Percentiles rank a stretch among this genome's conserved stretches.
These are phyloP conservation scores for Scleroderma citrinum DNA, from an alignment of 768 basidiomycete species.

Conservation along the genomic window DNA sequence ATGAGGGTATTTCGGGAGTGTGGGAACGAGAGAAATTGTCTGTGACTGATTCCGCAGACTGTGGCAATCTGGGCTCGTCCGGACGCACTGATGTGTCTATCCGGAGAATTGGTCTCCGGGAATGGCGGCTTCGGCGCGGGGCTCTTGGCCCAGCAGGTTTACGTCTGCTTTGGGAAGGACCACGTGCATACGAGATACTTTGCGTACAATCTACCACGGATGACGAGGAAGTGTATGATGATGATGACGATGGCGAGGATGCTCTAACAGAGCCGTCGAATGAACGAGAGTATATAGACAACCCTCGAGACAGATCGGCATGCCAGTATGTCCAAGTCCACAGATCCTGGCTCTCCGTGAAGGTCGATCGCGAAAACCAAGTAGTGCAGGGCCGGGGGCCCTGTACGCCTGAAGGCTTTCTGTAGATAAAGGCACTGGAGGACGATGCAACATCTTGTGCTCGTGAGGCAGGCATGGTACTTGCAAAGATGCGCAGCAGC, in stretches of 20 bases:
- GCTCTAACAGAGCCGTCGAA: conserved; percentile 12
- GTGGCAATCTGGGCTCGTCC: conserved; percentile 1
- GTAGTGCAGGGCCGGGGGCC: conserved; percentile 26
- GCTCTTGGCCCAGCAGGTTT: conserved; percentile 25
- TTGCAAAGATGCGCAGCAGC: not conserved
- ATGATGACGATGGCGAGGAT: conserved; percentile 7
- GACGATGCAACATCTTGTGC: conserved; percentile 12
- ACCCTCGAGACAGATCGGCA: conserved; percentile 10
- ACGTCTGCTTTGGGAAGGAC: conserved; percentile 5
- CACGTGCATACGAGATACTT: conserved; percentile 3
- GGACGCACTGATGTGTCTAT: conserved; percentile 12
- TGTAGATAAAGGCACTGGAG: conserved; percentile 1
- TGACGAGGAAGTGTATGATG: conserved; percentile 11
- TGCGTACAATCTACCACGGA: conserved; percentile 1
- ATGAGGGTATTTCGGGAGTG: conserved; percentile 4
- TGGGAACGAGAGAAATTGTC: conserved; percentile 1
- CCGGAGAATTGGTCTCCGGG: conserved; percentile 10
- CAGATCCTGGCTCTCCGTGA: conserved; percentile 9
- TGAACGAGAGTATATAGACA: conserved; percentile 10
- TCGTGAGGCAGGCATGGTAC: not conserved
- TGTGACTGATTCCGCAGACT: conserved; percentile 2
- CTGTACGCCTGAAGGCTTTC: conserved; percentile 14
- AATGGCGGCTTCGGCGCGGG: conserved; percentile 8
- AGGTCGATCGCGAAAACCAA: conserved; percentile 13
- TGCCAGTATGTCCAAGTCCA: conserved; percentile 14